A percentile compares a stretch with the other conserved stretches of the same genome.
Conservation (phyloP, 176 grass and related monocot species). For the Oryza officinalis region DNA sequence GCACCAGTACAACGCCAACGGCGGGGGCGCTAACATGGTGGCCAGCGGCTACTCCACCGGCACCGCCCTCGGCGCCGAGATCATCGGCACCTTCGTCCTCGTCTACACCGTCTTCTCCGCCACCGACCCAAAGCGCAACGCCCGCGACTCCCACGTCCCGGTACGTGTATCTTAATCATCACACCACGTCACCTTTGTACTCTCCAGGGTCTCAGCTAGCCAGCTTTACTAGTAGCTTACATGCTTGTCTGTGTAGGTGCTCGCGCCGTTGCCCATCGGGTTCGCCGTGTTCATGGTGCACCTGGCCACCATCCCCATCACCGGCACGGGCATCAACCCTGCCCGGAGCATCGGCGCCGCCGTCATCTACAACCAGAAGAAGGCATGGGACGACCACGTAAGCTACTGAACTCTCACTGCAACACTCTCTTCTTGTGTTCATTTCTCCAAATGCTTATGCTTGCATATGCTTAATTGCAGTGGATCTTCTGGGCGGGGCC, state of each 20-base stretch:
- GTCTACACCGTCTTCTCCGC: slow-evolving; percentile 62
- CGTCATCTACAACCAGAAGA: slow-evolving; percentile 43
- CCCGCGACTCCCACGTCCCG: slow-evolving; percentile 55
- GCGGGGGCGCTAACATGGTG: slow-evolving; percentile 51
- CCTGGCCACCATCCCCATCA: slow-evolving; percentile 51
- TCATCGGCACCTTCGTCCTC: slow-evolving; percentile 69
- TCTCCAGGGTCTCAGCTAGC: background rate
- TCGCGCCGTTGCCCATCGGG: slow-evolving; percentile 39
- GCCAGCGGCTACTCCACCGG: slow-evolving; percentile 47
- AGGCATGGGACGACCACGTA: slow-evolving; percentile 46
- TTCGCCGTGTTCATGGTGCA: slow-evolving; percentile 52
- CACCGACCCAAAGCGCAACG: slow-evolving; percentile 62
- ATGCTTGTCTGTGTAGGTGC: background rate
- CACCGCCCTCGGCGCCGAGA: slow-evolving; percentile 50
- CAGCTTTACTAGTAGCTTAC: no score
- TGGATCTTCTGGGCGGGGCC: slow-evolving; percentile 35
- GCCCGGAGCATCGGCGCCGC: slow-evolving; percentile 41
- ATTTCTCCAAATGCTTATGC: background rate
- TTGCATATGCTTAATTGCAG: background rate
- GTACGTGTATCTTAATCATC: background rate
- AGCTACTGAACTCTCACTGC: background rate
- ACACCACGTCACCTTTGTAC: background rate
- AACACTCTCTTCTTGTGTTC: no score
- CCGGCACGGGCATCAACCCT: slow-evolving; percentile 49
- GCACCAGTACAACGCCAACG: slow-evolving; percentile 39